Conservation (phyloP, 257 asterid species). For the Nicotiana tomentosiformis region DNA sequence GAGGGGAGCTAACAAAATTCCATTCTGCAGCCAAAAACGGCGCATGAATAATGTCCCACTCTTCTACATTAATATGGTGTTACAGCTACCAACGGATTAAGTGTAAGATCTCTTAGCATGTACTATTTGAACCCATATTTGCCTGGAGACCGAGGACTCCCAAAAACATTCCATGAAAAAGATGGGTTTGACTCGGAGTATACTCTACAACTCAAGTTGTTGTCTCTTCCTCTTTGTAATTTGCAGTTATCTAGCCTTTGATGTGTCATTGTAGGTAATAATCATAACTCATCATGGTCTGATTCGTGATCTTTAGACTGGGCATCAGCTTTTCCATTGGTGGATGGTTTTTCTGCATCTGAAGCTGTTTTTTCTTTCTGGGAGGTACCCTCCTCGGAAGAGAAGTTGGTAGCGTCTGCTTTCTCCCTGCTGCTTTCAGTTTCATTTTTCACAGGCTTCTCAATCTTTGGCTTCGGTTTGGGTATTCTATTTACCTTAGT, state of each 20-base stretch:
- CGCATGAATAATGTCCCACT: slow-evolving; percentile 15
- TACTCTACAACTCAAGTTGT: slow-evolving; percentile 13
- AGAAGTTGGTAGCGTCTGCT: slow-evolving; percentile 28
- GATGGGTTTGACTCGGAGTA: slow-evolving; percentile 31
- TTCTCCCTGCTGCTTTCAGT: slow-evolving; percentile 37
- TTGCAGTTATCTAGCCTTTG: slow-evolving; percentile 8
- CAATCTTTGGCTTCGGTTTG: slow-evolving; percentile 90
- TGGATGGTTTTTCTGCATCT: slow-evolving; percentile 29
- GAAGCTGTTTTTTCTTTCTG: slow-evolving; percentile 35
- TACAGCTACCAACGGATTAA: slow-evolving; percentile 25
- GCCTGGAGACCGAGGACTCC: neutral
- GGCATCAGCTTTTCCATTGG: slow-evolving; percentile 28
- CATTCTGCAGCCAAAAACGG: slow-evolving; percentile 28
- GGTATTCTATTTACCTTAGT: slow-evolving; percentile 70
- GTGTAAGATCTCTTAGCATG: slow-evolving; percentile 16
- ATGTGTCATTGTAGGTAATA: neutral
- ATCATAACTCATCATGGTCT: slow-evolving; percentile 81
- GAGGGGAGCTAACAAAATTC: slow-evolving; percentile 24
- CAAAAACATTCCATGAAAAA: slow-evolving; percentile 30
- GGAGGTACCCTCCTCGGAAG: slow-evolving; percentile 48
- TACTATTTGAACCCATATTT: neutral
- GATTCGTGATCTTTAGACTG: slow-evolving; percentile 25
- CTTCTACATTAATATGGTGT: slow-evolving; percentile 13
- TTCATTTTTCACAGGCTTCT: slow-evolving; percentile 63
- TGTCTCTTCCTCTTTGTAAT: slow-evolving; percentile 19